Evolutionary conservation across 2,329 filamentous ascomycete species (phyloP).

Genomic region (Pseudopyrenochaeta lycopersici): DNA sequence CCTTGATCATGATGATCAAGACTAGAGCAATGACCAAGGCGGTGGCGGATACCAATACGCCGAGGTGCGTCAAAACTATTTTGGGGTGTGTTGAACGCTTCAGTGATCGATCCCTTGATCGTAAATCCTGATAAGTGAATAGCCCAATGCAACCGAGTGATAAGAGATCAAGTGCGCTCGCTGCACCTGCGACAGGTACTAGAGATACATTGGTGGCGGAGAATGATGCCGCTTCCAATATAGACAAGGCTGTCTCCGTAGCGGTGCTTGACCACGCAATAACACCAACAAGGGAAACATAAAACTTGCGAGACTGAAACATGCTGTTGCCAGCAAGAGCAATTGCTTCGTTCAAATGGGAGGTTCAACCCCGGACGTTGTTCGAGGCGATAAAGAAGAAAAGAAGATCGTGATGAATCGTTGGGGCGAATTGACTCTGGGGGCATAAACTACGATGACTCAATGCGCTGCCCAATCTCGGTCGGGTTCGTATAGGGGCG

Average conservation of each 20-base stretch:
- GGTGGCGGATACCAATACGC: conserved; percentile 30
- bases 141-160: conserved; percentile 39
- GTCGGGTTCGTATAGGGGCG: background rate
- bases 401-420: background rate
- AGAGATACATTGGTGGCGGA: conserved; percentile 33
- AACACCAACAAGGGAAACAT: conserved; percentile 43
- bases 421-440: background rate
- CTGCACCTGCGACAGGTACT: conserved; percentile 37
- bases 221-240: conserved; percentile 48
- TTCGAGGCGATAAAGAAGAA: no score
- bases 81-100: conserved; percentile 26
- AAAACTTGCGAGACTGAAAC: conserved; percentile 39
- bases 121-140: conserved; percentile 42
- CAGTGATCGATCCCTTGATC: conserved; percentile 29
- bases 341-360: conserved; percentile 9
- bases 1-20: conserved; percentile 37
- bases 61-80: conserved; percentile 26
- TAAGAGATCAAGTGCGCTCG: conserved; percentile 42
- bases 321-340: conserved; percentile 24
- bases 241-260: conserved; percentile 44
- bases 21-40: conserved; percentile 40
- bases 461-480: background rate
- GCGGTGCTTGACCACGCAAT: conserved; percentile 46
- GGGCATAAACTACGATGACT: background rate
- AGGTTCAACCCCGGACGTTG: no score